These are phyloP conservation scores for Oenanthe javanica DNA, from an alignment of 140 eudicot species.

Conservation along the genomic window DNA sequence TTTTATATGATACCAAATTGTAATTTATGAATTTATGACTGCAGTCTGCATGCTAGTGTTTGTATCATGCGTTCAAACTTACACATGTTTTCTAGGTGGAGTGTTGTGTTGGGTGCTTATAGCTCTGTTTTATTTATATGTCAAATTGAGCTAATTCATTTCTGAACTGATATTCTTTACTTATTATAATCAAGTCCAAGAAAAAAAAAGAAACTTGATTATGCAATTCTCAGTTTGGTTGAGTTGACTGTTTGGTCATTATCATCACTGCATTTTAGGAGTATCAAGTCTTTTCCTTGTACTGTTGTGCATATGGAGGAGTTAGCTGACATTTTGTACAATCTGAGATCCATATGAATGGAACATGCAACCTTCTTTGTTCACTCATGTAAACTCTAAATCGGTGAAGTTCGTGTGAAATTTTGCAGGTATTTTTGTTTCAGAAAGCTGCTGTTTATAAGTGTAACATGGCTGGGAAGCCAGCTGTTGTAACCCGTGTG, in stretches of 20 bases:
- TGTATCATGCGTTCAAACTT: background rate
- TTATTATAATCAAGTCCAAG: background rate
- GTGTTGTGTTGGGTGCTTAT: background rate
- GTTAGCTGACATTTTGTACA: background rate
- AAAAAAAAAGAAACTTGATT: background rate
- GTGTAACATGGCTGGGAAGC: constrained; percentile 83
- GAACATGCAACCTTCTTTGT: background rate
- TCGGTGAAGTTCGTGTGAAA: background rate
- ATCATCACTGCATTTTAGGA: background rate
- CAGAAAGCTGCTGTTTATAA: constrained; percentile 69
- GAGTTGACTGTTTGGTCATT: no score
- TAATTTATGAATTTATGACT: background rate
- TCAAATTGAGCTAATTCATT: background rate
- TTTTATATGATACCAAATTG: no score
- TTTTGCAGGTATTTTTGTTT: constrained; percentile 56
- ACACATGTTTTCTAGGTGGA: background rate
- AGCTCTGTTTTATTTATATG: background rate
- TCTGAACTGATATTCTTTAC: background rate
- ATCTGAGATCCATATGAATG: background rate
- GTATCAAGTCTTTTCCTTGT: background rate
- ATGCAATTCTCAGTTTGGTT: background rate
- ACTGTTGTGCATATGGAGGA: background rate
- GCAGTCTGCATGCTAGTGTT: background rate
- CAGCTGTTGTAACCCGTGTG: constrained; percentile 75
- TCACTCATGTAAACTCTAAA: background rate